Percentiles rank a stretch among this genome's conserved stretches.
These are phyloP conservation scores for Colletotrichum chrysophilum DNA, from an alignment of 2,329 filamentous ascomycete genomes.

Conservation along the genomic window DNA sequence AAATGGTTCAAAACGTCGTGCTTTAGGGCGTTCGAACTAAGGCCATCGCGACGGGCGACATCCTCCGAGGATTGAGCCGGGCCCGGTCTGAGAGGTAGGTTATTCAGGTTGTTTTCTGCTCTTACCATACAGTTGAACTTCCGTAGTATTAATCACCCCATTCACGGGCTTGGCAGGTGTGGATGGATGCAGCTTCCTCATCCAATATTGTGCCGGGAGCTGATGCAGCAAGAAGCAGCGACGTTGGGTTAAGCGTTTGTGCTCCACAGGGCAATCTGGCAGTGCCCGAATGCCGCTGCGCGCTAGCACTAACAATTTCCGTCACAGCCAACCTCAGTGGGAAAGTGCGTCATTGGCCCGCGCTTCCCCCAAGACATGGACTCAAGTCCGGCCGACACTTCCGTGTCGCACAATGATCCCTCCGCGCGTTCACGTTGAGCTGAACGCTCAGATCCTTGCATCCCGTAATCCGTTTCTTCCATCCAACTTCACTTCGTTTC, in stretches of 20 bases:
- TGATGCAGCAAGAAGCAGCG: background rate
- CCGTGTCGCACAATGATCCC: slow-evolving; percentile 4
- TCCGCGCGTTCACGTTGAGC: background rate
- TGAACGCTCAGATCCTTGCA: background rate
- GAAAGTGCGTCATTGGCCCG: slow-evolving; percentile 9
- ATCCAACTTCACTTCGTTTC: background rate
- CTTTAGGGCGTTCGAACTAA: background rate
- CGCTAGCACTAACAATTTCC: slow-evolving; percentile 12
- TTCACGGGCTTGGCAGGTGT: background rate
- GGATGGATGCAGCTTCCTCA: background rate
- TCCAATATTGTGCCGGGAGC: background rate
- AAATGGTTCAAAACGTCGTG: background rate
- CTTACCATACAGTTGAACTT: rapidly evolving
- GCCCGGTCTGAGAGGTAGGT: background rate
- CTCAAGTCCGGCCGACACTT: slow-evolving; percentile 1
- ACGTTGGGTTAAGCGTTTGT: background rate
- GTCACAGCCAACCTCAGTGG: background rate
- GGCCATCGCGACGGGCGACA: background rate
- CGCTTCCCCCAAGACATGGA: background rate
- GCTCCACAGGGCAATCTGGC: background rate
- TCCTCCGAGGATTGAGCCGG: background rate
- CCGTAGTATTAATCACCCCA: background rate
- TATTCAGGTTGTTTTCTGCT: background rate
- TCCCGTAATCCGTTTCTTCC: background rate
- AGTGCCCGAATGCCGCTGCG: background rate